Conservation (phyloP, 306 rosid genomes). For the Cicer chorassanicum region DNA sequence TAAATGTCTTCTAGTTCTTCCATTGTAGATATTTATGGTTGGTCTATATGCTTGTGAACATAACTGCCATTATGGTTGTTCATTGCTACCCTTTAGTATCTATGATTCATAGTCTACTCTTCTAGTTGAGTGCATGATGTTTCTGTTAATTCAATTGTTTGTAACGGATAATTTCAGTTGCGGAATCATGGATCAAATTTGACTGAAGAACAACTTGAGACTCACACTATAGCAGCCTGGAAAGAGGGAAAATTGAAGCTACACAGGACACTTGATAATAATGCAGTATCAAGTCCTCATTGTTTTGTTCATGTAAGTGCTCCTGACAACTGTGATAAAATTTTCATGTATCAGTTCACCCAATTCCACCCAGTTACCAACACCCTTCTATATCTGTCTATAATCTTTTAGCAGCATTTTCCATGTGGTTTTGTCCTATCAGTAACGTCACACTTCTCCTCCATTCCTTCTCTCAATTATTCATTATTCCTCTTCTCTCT, state of each 20-base stretch:
- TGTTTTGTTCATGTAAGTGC: conserved; percentile 71
- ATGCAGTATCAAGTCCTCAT: conserved; percentile 54
- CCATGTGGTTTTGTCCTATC: conserved; percentile 24
- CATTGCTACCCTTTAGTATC: conserved; percentile 33
- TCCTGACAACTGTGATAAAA: conserved; percentile 29
- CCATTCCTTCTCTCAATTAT: conserved; percentile 29
- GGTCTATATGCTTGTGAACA: conserved; percentile 35
- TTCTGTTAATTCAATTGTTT: conserved; percentile 32
- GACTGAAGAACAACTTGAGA: conserved; percentile 88
- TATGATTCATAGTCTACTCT: conserved; percentile 32
- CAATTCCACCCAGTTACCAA: conserved; percentile 29
- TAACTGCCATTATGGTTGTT: conserved; percentile 18
- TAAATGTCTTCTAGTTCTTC: conserved; percentile 20
- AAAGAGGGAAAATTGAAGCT: conserved; percentile 70
- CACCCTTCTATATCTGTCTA: not conserved
- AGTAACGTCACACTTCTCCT: conserved; percentile 16
- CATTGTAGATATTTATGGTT: conserved; percentile 29
- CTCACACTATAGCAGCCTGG: conserved; percentile 89
- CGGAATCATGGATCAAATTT: conserved; percentile 78
- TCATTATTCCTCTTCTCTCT: conserved; percentile 19
- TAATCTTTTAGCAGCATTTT: conserved; percentile 17
- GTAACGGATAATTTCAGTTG: conserved; percentile 61
- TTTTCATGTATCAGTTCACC: conserved; percentile 19
- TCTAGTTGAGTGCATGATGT: conserved; percentile 38
- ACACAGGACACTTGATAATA: conserved; percentile 53